A percentile compares a stretch with the other conserved stretches of the same genome.
phyloP scores from a whole-genome alignment of 1,284 basidiomycete species.

The Anthracocystis setariae region DNA sequence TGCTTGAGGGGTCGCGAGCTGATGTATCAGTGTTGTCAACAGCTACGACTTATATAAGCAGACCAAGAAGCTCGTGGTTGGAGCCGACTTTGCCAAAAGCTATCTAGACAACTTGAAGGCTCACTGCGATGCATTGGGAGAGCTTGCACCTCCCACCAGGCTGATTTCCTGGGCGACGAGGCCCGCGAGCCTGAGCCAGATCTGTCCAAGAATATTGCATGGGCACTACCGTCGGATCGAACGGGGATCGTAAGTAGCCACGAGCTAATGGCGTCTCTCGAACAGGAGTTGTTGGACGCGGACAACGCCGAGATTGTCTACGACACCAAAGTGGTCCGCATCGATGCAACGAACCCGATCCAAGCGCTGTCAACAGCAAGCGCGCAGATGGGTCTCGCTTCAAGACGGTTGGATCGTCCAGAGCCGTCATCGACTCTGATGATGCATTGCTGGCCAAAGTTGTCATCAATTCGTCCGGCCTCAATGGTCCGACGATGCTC shows the following conservation, averaged over 20 bases:
- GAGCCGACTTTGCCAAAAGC: slow-evolving; percentile 33
- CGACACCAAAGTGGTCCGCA: slow-evolving; percentile 85
- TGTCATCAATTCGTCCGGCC: slow-evolving; percentile 87
- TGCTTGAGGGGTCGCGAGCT: slow-evolving; percentile 87
- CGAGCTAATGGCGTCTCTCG: slow-evolving; percentile 78
- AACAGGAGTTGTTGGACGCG: slow-evolving; percentile 79
- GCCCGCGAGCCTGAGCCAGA: slow-evolving; percentile 83
- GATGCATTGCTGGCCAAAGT: slow-evolving; percentile 84
- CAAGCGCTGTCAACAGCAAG: slow-evolving; percentile 20
- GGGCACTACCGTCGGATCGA: slow-evolving; percentile 82
- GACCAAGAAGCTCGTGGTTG: slow-evolving; percentile 76
- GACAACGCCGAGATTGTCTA: slow-evolving; percentile 81
- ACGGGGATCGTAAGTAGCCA: slow-evolving; percentile 94
- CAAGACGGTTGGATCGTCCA: slow-evolving; percentile 73
- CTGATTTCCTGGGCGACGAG: slow-evolving; percentile 79
- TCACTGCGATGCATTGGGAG: slow-evolving; percentile 46
- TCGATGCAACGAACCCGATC: slow-evolving; percentile 74
- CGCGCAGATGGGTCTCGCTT: slow-evolving; percentile 47
- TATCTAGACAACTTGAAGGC: slow-evolving; percentile 53
- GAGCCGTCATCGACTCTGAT: slow-evolving; percentile 64
- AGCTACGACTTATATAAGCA: slow-evolving; percentile 76
- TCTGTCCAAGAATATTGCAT: slow-evolving; percentile 76
- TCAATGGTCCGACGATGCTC: slow-evolving; percentile 71
- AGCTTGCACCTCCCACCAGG: slow-evolving; percentile 70
- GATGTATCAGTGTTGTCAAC: slow-evolving; percentile 81